phyloP scores from a whole-genome alignment of 2,329 filamentous ascomycete species.

The Cryphonectria naterciae region DNA sequence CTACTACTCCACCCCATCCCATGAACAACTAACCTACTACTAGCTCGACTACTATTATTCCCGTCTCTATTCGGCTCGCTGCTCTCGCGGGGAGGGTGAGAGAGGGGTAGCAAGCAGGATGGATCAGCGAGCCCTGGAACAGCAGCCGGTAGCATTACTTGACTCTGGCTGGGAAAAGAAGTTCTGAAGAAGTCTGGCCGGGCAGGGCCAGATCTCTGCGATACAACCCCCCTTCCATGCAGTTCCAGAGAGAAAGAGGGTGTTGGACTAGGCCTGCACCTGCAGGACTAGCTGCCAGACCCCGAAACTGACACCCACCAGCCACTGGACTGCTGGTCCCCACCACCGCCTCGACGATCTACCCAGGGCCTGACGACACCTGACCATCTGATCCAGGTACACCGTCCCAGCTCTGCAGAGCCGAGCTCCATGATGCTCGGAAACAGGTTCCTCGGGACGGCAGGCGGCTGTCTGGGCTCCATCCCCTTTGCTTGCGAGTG shows the following conservation, averaged over 20 bases:
- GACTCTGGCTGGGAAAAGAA: background rate
- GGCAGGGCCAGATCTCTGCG: background rate
- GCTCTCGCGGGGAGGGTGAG: too few relatives aligned
- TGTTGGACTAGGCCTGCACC: slow-evolving; percentile 3
- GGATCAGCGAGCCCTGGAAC: background rate
- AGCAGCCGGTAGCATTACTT: background rate
- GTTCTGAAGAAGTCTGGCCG: background rate
- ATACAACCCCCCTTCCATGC: slow-evolving; percentile 4
- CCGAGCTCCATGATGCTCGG: background rate
- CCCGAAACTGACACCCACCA: background rate
- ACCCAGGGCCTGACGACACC: background rate
- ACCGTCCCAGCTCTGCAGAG: slow-evolving; percentile 2
- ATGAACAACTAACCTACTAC: background rate
- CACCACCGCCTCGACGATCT: background rate
- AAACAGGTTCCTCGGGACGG: background rate
- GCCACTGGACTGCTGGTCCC: background rate
- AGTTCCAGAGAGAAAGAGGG: background rate
- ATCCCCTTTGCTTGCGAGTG: background rate
- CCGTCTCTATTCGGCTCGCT: background rate
- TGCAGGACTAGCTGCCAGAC: background rate
- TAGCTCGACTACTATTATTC: background rate
- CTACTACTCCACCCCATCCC: background rate
- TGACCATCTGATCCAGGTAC: slow-evolving; percentile 9
- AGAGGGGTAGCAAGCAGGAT: background rate
- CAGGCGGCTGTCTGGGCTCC: slow-evolving; percentile 6